Conservation (phyloP, 495 filamentous ascomycete genomes). For the Diplogelasinospora grovesii region DNA sequence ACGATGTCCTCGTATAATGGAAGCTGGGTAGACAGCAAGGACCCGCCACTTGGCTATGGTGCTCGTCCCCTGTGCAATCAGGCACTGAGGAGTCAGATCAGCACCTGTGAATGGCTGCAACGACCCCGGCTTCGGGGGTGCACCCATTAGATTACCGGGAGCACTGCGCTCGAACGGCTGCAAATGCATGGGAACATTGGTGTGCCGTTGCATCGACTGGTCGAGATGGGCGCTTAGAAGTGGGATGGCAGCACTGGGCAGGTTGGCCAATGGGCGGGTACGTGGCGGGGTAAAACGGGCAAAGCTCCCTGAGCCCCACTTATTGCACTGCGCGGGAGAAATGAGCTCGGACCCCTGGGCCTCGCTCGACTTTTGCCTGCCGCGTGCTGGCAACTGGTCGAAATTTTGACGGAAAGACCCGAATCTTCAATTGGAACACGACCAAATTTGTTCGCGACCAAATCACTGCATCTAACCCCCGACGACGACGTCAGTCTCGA, state of each 20-base stretch:
- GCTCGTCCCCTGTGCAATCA: slow-evolving; percentile 2
- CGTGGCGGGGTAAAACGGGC: slow-evolving; percentile 4
- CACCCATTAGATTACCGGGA: too few species aligned
- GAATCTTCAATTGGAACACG: background rate
- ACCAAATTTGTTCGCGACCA: background rate
- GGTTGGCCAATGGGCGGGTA: slow-evolving; percentile 5
- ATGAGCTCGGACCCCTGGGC: background rate
- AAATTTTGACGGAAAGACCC: background rate
- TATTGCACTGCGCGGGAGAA: background rate
- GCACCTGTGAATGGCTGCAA: slow-evolving; percentile 3
- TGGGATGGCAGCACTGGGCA: slow-evolving; percentile 15
- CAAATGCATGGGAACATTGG: background rate
- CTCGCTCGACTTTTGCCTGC: background rate
- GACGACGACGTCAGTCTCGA: background rate
- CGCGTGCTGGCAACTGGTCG: slow-evolving; percentile 1
- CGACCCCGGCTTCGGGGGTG: slow-evolving; percentile 5
- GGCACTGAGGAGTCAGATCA: slow-evolving; percentile 14
- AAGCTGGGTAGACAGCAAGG: background rate
- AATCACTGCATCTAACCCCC: background rate
- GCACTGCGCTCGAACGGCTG: too few species aligned
- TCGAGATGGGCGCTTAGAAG: slow-evolving; percentile 21
- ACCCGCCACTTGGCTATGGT: slow-evolving; percentile 8
- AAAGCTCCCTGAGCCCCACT: background rate
- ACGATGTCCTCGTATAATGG: background rate
- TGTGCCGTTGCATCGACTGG: slow-evolving; percentile 6